Percentiles rank a stretch among this genome's conserved stretches.
phyloP scores from a whole-genome alignment of 352 stramenopile genomes.

The Phytophthora foliorum region DNA sequence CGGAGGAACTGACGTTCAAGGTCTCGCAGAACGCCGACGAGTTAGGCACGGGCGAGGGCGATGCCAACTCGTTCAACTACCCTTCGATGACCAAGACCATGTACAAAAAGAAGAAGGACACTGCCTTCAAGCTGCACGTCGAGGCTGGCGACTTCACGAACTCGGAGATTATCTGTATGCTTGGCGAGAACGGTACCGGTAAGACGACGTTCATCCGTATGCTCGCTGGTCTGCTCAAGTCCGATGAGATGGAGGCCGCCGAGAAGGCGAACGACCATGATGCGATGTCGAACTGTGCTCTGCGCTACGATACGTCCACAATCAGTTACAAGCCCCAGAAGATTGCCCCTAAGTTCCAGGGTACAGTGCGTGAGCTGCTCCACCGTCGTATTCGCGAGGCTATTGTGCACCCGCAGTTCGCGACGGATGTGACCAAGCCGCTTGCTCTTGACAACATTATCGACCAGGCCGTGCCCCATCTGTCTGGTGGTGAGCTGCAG shows the following conservation, averaged over 20 bases:
- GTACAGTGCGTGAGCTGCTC: slow-evolving; percentile 97
- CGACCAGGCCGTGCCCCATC: slow-evolving; percentile 97
- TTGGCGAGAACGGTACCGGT: slow-evolving; percentile 99
- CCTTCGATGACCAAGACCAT: slow-evolving; percentile 99
- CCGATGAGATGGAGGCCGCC: slow-evolving; percentile 95
- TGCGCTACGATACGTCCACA: slow-evolving; percentile 87
- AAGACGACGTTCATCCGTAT: slow-evolving; percentile 99
- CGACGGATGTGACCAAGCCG: slow-evolving; percentile 99
- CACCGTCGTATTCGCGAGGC: slow-evolving; percentile 98
- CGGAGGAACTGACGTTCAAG: slow-evolving; percentile 99
- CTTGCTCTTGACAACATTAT: slow-evolving; percentile 99
- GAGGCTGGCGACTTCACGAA: slow-evolving; percentile 97
- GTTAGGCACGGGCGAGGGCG: slow-evolving; percentile 85
- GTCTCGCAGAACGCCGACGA: slow-evolving; percentile 95
- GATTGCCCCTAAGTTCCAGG: slow-evolving; percentile 95
- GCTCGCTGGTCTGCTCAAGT: slow-evolving; percentile 99
- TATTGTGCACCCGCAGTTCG: slow-evolving; percentile 99
- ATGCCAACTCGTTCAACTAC: slow-evolving; percentile 95
- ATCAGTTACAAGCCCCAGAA: slow-evolving; percentile 99
- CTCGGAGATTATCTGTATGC: slow-evolving; percentile 99
- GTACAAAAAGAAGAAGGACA: slow-evolving; percentile 94
- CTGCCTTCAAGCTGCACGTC: slow-evolving; percentile 98
- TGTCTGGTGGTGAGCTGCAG: slow-evolving; percentile 99
- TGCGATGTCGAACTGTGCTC: slow-evolving; percentile 77
- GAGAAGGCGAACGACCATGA: slow-evolving; percentile 77